Evolutionary conservation across 2,329 filamentous ascomycete species (phyloP).

Genomic region (Fusarium sp.): DNA sequence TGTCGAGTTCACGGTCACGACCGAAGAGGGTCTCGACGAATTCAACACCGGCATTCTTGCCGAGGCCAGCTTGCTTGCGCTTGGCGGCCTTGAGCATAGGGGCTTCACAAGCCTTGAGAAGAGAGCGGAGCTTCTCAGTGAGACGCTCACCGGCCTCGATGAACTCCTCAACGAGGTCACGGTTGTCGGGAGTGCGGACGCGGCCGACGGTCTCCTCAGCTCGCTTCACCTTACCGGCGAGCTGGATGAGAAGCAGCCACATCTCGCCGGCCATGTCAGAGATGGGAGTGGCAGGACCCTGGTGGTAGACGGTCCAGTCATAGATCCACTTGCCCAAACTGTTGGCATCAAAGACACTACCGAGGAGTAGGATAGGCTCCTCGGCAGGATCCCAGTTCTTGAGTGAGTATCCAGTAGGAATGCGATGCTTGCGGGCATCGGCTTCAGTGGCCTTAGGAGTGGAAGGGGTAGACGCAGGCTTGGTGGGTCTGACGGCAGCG

Average conservation of each 20-base stretch:
- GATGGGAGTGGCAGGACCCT: constrained; percentile 84
- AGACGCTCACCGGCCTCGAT: constrained; percentile 88
- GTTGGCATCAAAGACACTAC: constrained; percentile 97
- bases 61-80: constrained; percentile 74
- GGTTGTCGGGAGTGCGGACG: constrained; percentile 78
- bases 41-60: constrained; percentile 91
- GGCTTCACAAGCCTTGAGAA: constrained; percentile 91
- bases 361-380: constrained; percentile 91
- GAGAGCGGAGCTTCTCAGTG: constrained; percentile 83
- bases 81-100: constrained; percentile 95
- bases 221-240: constrained; percentile 93
- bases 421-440: constrained; percentile 74
- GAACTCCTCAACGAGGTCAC: constrained; percentile 89
- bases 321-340: constrained; percentile 99
- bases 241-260: constrained; percentile 93
- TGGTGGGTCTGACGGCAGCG: constrained; percentile 42
- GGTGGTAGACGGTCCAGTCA: constrained; percentile 96
- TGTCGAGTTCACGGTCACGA: constrained; percentile 86
- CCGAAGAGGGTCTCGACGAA: constrained; percentile 98
- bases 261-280: constrained; percentile 93
- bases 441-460: constrained; percentile 65
- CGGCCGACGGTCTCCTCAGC: constrained; percentile 80
- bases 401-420: constrained; percentile 89
- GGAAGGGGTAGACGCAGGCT: constrained; percentile 47
- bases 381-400: constrained; percentile 99